phyloP scores from a whole-genome alignment of 305 asterid species.

The Fraxinus velutina region DNA sequence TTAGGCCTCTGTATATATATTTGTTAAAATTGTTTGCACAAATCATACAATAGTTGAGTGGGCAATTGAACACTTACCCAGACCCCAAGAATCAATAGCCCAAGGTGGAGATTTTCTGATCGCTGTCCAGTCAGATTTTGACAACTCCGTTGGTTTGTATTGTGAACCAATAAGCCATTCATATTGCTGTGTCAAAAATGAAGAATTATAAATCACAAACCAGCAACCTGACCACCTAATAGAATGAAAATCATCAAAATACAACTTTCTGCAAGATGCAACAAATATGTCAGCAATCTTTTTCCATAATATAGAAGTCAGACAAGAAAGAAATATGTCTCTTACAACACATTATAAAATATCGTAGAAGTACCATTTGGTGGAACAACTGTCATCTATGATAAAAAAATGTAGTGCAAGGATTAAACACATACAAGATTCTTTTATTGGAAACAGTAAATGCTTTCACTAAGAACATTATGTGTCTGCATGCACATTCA shows the following conservation, averaged over 20 bases:
- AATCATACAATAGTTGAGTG: not conserved
- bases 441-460: not conserved
- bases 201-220: conserved; percentile 13
- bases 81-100: conserved; percentile 97
- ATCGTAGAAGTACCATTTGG: no score
- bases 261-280: no score
- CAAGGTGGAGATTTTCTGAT: conserved; percentile 91
- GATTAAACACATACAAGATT: not conserved
- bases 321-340: no score
- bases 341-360: no score
- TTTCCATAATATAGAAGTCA: no score
- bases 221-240: conserved; percentile 17
- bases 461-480: not conserved
- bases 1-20: not conserved
- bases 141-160: conserved; percentile 87
- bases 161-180: conserved; percentile 96
- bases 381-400: no score
- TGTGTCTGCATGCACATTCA: not conserved
- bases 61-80: conserved; percentile 57
- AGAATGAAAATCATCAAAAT: not conserved
- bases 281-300: no score
- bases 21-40: not conserved
- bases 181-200: conserved; percentile 61
- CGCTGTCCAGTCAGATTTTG: conserved; percentile 83
- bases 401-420: not conserved